A percentile compares a stretch with the other conserved stretches of the same genome.
Evolutionary conservation across 1,284 basidiomycete genomes (phyloP).

Genomic region (Malassezia sympodialis): DNA sequence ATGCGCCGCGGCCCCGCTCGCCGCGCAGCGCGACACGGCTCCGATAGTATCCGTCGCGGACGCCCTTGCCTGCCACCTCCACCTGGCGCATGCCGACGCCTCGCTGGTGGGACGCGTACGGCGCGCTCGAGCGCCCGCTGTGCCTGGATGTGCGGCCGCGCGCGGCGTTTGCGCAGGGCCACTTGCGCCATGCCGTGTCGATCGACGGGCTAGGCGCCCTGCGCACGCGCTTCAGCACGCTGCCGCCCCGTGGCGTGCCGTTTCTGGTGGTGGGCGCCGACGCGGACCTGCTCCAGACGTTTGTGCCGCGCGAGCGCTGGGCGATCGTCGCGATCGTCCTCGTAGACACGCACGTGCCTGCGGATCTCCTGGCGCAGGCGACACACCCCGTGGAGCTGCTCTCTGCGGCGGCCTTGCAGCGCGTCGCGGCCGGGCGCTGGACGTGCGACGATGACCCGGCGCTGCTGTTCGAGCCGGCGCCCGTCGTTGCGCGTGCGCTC

Average conservation of each 20-base stretch:
- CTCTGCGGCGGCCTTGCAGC: background rate
- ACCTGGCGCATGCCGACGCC: background rate
- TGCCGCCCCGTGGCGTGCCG: conserved; percentile 8
- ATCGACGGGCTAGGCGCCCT: background rate
- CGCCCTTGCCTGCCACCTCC: background rate
- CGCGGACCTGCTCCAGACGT: background rate
- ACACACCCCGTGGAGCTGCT: background rate
- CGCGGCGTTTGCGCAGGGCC: conserved; percentile 1
- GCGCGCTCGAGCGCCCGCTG: background rate
- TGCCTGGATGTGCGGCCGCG: conserved; percentile 13
- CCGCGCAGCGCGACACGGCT: conserved; percentile 3
- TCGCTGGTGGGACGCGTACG: background rate
- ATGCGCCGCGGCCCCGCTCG: background rate
- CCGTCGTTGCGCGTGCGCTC: conserved; percentile 5
- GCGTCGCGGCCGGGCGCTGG: background rate
- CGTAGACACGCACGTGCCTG: background rate
- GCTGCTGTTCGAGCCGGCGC: conserved; percentile 10
- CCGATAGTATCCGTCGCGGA: conserved; percentile 4
- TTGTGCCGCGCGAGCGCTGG: conserved; percentile 15
- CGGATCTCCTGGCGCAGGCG: background rate
- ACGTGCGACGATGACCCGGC: background rate
- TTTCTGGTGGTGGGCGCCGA: conserved; percentile 12
- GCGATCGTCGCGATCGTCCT: conserved; percentile 3
- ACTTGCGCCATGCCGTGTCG: conserved; percentile 9
- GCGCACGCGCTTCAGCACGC: conserved; percentile 14